Evolutionary conservation across 345 rosid genomes (phyloP), one percentile per base, ranked within the genome.

Genomic region (Turnera subulata): DNA sequence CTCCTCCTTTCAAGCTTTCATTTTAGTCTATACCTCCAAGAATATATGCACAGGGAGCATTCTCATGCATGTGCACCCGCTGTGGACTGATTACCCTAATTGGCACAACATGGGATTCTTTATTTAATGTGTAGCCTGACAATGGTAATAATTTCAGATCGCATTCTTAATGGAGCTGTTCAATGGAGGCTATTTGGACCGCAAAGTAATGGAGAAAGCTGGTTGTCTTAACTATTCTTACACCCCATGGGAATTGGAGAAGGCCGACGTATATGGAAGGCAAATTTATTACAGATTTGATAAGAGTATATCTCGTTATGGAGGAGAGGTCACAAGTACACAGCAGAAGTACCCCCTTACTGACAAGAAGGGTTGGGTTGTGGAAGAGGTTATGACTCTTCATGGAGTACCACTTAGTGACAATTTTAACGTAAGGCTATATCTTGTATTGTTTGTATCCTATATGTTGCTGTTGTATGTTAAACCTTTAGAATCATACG

Each of bases 351-450:
- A 84, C 12, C 83, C 68, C 26, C 70, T 86, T 21, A 39, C 81
- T 11, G 92, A 83, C 56, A 78, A 57, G 56, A 85, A 80, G 42
- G 88, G 97, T 35, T 89, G 96, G 99, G 69, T 82, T 47, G 73
- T 86, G 2, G 94, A 93, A 77, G 99, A 93, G 79, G 91, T 93
- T 49, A 78, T 86, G 89, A 83, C 96, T 48, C 88, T 93, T 58
- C 96, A 89, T 60, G 94, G 93, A 64, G 82, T 93, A 61, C 97
- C 97, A 20, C 84, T 89, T 17, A 96, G 96, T 51, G 97, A 93
- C 82, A 80, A 80, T 63, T 93, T 83, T 63, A 89, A 78, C 68
- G 90, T 86, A 84, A 6, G 82, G 44, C 47, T 56, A 22, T 39
- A 55, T 7, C n/a, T 48, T 45, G 11, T 24, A 25, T 37, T 35